Evolutionary conservation across 306 rosid genomes (phyloP), one percentile per base, ranked within the genome.

Genomic region (Cicer chorassanicum): DNA sequence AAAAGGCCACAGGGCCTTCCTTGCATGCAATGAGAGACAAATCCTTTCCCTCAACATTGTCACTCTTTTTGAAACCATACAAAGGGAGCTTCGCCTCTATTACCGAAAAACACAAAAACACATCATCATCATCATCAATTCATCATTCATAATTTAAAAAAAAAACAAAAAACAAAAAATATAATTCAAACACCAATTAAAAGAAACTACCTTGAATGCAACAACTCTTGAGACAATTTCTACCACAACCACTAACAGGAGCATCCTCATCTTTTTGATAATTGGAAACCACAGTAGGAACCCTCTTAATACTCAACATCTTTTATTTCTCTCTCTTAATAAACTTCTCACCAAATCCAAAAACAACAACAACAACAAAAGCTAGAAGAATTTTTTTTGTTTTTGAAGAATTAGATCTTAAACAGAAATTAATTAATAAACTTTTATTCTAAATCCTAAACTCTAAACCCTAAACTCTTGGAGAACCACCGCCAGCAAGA

Each of bases 301-400:
- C 97, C 75, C 99, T 90, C 92, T 90, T 94, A 74, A 94, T 92
- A 71, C 91, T 92, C 83, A 94, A 87, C 95, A 88, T 91, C 70
- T 71, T 24, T 24, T 24, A 1, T 21, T 24, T 91, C 50, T 76
- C 73, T 0, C 1, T 13, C 1, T 13, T 5, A 4, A 29, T 0
- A 38, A 8, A 41, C 48, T 19, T 54, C 67, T 67, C 44, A 34
- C 68, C 62, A 74, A 84, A 75, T 16, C 65, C 48, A 77, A 73
- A 68, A 14, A 19, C 51, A 55, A 61, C 9, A 59, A 57, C 36
- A 24, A 69, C 36, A 78, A 54, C 8, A 7, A 75, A 24, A 8
- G 50, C 8, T 43, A 7, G 9, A 18, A 44, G 39, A 38, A 10
- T 41, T 41, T 7, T 1, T 60, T 59, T 59, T 34, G 12, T 34